Conservation (phyloP, 169 alveolate species). For the Sarcocystis neurona region DNA sequence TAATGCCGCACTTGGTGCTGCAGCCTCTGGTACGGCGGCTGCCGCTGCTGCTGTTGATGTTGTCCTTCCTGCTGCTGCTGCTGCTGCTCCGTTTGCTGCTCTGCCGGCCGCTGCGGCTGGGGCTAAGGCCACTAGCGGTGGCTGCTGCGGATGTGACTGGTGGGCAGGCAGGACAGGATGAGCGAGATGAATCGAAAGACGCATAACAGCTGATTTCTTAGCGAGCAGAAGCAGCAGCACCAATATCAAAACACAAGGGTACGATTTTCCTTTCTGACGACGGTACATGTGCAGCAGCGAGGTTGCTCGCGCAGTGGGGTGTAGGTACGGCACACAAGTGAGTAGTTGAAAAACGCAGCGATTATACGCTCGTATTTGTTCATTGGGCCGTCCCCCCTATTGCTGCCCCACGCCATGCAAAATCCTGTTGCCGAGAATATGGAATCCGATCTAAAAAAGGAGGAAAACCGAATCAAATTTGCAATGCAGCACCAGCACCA, state of each 20-base stretch:
- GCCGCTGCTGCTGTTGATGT: background rate
- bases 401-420: too few relatives aligned
- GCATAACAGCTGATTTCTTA: background rate
- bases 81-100: background rate
- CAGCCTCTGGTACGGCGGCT: background rate
- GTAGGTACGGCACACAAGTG: too few relatives aligned
- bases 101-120: too few relatives aligned
- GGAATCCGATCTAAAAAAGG: too few relatives aligned
- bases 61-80: background rate
- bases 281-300: constrained; percentile 27
- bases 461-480: too few relatives aligned
- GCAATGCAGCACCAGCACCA: too few relatives aligned
- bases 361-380: too few relatives aligned
- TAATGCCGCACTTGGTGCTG: background rate
- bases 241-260: background rate
- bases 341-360: too few relatives aligned
- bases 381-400: too few relatives aligned
- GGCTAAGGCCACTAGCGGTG: background rate
- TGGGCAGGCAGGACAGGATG: background rate
- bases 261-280: background rate
- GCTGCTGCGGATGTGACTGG: background rate
- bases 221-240: background rate
- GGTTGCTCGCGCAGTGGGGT: too few relatives aligned
- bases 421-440: too few relatives aligned
- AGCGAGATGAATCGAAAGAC: background rate